Conservation (phyloP, 768 basidiomycete genomes). For the Boletus barrowsii region DNA sequence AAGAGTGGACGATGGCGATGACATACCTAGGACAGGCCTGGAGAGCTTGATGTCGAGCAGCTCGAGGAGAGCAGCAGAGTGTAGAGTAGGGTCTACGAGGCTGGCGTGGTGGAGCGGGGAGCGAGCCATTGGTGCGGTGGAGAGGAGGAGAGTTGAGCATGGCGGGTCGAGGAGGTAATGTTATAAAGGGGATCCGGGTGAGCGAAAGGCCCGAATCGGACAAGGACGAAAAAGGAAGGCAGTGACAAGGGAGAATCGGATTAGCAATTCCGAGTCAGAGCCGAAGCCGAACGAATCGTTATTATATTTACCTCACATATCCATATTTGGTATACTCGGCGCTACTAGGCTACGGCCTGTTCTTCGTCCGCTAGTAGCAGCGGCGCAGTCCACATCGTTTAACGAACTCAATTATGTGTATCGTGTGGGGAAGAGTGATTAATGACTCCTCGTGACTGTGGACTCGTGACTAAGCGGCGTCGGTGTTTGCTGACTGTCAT, state of each 20-base stretch:
- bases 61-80: slow-evolving; percentile 65
- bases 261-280: slow-evolving; percentile 32
- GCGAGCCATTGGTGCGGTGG: slow-evolving; percentile 13
- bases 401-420: too few species aligned
- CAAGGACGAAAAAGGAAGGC: slow-evolving; percentile 27
- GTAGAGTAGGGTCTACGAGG: slow-evolving; percentile 61
- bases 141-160: slow-evolving; percentile 7
- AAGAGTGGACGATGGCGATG: not conserved
- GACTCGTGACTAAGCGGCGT: slow-evolving; percentile 13
- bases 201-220: slow-evolving; percentile 36
- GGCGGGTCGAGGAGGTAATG: slow-evolving; percentile 7
- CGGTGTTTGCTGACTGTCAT: slow-evolving; percentile 6
- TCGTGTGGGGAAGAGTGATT: not conserved
- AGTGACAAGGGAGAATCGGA: slow-evolving; percentile 18
- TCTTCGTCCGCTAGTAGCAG: too few species aligned
- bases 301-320: not conserved
- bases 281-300: slow-evolving; percentile 15
- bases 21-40: slow-evolving; percentile 62
- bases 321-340: not conserved
- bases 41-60: slow-evolving; percentile 66
- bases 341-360: too few species aligned
- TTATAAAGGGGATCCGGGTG: slow-evolving; percentile 33
- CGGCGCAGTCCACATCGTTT: not conserved
- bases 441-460: not conserved
- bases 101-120: slow-evolving; percentile 44